phyloP scores from a whole-genome alignment of 2,329 filamentous ascomycete genomes.

The Fusarium goolgardi region DNA sequence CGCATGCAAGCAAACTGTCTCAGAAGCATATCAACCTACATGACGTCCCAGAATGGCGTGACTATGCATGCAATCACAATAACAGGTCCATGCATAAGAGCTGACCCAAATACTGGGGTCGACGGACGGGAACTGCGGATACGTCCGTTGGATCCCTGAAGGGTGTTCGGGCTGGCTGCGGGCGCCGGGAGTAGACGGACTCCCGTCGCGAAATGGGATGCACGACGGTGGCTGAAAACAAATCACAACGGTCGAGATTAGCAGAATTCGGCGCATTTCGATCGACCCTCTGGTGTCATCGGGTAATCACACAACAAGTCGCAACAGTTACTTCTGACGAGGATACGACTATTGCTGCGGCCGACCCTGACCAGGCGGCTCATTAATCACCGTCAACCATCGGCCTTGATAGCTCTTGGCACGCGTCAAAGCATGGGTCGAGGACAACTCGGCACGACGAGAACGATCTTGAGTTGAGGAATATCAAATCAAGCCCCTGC shows the following conservation, averaged over 20 bases:
- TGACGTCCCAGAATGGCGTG: constrained; percentile 29
- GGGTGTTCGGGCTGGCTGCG: constrained; percentile 16
- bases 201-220: background rate
- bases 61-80: constrained; percentile 20
- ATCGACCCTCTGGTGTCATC: constrained; percentile 5
- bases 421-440: constrained; percentile 17
- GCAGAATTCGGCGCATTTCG: background rate
- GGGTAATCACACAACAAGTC: constrained; percentile 2
- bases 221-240: constrained; percentile 3
- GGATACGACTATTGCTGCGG: constrained; percentile 15
- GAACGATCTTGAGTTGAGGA: constrained; percentile 23
- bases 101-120: constrained; percentile 27
- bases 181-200: constrained; percentile 16
- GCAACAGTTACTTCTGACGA: constrained; percentile 1
- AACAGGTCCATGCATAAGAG: constrained; percentile 16
- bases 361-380: constrained; percentile 24
- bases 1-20: constrained; percentile 17
- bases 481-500: constrained; percentile 16
- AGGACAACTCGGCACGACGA: constrained; percentile 11
- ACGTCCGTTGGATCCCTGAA: constrained; percentile 34
- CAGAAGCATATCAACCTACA: constrained; percentile 25
- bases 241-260: constrained; percentile 8
- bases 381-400: constrained; percentile 32
- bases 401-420: constrained; percentile 33
- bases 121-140: constrained; percentile 41